Base-by-base conservation (phyloP, 2,329 filamentous ascomycete genomes). In the Trichoderma sp. region DNA sequence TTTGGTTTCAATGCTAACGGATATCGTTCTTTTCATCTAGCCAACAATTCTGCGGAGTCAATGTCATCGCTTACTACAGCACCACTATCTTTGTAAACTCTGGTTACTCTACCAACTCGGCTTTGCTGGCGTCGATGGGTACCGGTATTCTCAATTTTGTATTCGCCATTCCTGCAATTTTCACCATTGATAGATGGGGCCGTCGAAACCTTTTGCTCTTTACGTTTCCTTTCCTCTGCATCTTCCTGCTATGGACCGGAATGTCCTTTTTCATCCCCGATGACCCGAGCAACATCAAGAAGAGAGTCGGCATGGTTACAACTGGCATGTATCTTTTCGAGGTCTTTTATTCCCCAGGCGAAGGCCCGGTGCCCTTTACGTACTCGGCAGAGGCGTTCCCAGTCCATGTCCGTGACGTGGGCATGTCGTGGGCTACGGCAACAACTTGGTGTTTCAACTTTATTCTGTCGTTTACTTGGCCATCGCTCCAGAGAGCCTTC, bases 21-120 rank as follows among this genome's bases (percentile, higher is more conserved):
- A 13, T 4, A 21, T n/a, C 16, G n/a, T 27, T n/a, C 40, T 5
- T 5, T 29, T 16, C 19, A 43, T 37, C n/a, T 35, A 66, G 63
- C 0, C 86, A 89, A 72, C 86, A 88, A 55, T 71, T 71, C 27
- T 68, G 68, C 37, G 70, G 70, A 58, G 74, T 76, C 11, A 75
- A 75, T 40, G 72, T 78, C 24, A 78, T 79, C 64, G 74, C 77
- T 10, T 78, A 76, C 68, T 78, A 78, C 68, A 76, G 75, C 58
- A 76, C 76, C 16, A 72, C 70, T 11, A 77, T 78, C 63, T 78
- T 78, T 60, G 72, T 53, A 11, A 68, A 73, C 10, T 76, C 74
- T 8, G 76, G 76, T 40, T 77, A 75, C 67, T 71, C 71, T 7
- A 70, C 71, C n/a, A 71, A 74, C 8, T 73, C 75, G 10, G 78